These are phyloP conservation scores for Erodium texanum DNA, from an alignment of 441 rosid genomes.

Conservation along the genomic window DNA sequence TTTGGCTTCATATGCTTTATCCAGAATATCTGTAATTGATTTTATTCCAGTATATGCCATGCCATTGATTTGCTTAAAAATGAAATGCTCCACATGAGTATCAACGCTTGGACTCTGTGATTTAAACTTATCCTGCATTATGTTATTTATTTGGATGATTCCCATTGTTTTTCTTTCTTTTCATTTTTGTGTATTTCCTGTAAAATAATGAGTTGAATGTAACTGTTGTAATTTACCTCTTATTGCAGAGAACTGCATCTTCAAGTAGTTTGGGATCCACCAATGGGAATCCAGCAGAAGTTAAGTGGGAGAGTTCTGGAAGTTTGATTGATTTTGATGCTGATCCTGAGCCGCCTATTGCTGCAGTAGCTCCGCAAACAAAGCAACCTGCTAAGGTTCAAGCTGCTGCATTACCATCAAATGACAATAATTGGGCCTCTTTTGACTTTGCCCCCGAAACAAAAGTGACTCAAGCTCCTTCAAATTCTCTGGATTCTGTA, in stretches of 20 bases:
- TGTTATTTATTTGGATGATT: not conserved
- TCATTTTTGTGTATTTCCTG: conserved; percentile 1
- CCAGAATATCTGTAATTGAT: not conserved
- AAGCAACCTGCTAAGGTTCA: conserved; percentile 33
- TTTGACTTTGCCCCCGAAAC: conserved; percentile 55
- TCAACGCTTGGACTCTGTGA: not conserved
- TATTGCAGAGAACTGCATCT: conserved; percentile 60
- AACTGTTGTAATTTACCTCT: conserved; percentile 13
- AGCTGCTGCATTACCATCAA: conserved; percentile 34
- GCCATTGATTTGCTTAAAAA: not conserved
- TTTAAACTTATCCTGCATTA: not conserved
- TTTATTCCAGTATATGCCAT: not conserved
- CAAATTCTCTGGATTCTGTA: conserved; percentile 64
- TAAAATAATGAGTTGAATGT: not conserved
- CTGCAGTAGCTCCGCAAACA: conserved; percentile 33
- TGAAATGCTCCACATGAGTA: not conserved
- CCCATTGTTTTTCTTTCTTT: not conserved
- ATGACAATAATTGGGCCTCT: conserved; percentile 79
- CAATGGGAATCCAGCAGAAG: conserved; percentile 53
- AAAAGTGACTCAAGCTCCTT: conserved; percentile 47
- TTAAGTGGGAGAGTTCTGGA: conserved; percentile 43
- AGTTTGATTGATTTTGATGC: conserved; percentile 95
- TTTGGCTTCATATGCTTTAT: not conserved
- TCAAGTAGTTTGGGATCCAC: conserved; percentile 59
- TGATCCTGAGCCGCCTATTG: conserved; percentile 63